Conservation (phyloP, 2,329 filamentous ascomycete genomes). For the Monosporascus sp. region DNA sequence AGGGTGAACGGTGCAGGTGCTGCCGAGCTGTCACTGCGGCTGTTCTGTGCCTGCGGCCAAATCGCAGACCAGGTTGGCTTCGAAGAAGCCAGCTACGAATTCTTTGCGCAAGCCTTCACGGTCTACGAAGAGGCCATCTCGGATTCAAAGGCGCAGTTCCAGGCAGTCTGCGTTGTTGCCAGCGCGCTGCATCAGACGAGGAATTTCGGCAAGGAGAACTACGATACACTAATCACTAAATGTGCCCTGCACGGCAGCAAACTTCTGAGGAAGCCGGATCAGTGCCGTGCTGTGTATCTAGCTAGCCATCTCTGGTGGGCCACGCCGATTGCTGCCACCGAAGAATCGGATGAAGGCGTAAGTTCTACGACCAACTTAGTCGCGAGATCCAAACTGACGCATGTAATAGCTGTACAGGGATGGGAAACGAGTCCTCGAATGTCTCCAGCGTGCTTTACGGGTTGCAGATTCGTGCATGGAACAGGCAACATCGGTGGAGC, state of each 20-base stretch:
- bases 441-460: conserved; percentile 86
- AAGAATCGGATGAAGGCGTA: conserved; percentile 65
- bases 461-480: conserved; percentile 99
- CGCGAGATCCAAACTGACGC: not conserved
- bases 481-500: conserved; percentile 89
- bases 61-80: conserved; percentile 87
- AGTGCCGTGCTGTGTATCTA: conserved; percentile 93
- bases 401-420: conserved; percentile 78
- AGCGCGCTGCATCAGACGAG: conserved; percentile 82
- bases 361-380: not conserved
- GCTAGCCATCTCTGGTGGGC: conserved; percentile 99
- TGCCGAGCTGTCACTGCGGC: conserved; percentile 79
- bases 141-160: conserved; percentile 94
- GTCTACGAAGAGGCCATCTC: conserved; percentile 96
- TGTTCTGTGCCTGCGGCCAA: conserved; percentile 90
- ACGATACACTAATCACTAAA: conserved; percentile 97
- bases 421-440: conserved; percentile 94
- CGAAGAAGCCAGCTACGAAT: conserved; percentile 96
- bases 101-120: conserved; percentile 96
- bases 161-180: conserved; percentile 92
- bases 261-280: conserved; percentile 93
- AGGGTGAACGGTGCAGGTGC: conserved; percentile 72
- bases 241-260: conserved; percentile 96
- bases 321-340: conserved; percentile 70
- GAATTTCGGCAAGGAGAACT: conserved; percentile 93